Conservation (phyloP, 2,329 filamentous ascomycete genomes). For the Colletotrichum abscissum region DNA sequence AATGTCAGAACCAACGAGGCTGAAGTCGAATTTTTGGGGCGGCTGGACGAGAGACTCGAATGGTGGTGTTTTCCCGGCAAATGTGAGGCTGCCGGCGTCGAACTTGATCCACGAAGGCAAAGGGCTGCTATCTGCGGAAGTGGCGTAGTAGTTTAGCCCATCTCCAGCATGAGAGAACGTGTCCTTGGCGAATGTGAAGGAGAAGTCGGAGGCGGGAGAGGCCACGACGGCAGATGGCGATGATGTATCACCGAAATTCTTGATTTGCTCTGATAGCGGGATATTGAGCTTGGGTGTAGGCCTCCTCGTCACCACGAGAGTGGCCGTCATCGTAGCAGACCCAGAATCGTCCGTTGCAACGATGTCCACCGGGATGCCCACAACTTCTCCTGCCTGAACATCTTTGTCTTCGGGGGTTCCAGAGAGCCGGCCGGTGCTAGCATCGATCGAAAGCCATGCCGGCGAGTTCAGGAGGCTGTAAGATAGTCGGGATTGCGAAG, state of each 20-base stretch:
- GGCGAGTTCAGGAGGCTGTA: conserved; percentile 77
- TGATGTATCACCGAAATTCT: conserved; percentile 68
- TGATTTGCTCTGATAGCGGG: conserved; percentile 69
- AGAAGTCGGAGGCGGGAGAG: conserved; percentile 64
- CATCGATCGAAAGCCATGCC: conserved; percentile 80
- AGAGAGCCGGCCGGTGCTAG: conserved; percentile 70
- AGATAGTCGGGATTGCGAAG: conserved; percentile 66
- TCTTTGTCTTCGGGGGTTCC: conserved; percentile 74
- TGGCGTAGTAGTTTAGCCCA: conserved; percentile 78
- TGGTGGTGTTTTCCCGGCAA: conserved; percentile 77
- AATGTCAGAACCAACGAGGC: conserved; percentile 82
- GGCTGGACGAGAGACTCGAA: conserved; percentile 71
- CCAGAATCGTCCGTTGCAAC: conserved; percentile 76
- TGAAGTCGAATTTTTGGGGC: conserved; percentile 78
- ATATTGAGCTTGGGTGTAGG: conserved; percentile 64
- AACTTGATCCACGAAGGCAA: conserved; percentile 89
- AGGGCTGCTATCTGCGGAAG: conserved; percentile 81
- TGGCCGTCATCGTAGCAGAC: conserved; percentile 72
- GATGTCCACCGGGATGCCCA: conserved; percentile 72
- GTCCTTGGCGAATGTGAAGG: conserved; percentile 62
- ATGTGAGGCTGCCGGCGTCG: conserved; percentile 70
- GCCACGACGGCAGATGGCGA: conserved; percentile 69
- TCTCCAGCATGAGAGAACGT: conserved; percentile 71
- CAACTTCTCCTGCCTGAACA: conserved; percentile 60
- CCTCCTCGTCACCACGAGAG: conserved; percentile 74